Percentiles rank a stretch among this genome's conserved stretches.
Conservation (phyloP, 1,284 basidiomycete species). For the Ganoderma lingzhi region DNA sequence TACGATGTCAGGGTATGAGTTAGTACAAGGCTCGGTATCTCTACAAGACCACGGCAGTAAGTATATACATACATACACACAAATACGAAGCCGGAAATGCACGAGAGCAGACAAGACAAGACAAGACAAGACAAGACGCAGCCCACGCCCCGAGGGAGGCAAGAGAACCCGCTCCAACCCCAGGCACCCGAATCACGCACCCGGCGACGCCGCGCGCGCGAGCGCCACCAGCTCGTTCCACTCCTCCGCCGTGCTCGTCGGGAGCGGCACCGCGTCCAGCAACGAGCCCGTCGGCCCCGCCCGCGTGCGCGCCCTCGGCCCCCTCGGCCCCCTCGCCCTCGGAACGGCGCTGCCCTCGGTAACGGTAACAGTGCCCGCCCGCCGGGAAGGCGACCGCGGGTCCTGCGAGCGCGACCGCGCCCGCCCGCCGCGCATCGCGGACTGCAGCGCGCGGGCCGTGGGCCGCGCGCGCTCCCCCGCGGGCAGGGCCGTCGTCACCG, state of each 20-base stretch:
- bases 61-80: too few species aligned
- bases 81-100: too few species aligned
- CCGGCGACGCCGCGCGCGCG: not conserved
- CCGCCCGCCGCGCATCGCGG: conserved; percentile 3
- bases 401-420: not conserved
- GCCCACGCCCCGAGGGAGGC: too few species aligned
- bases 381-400: too few species aligned
- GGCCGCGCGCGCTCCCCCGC: not conserved
- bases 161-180: not conserved
- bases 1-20: not conserved
- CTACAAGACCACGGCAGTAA: not conserved
- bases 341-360: not conserved
- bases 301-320: not conserved
- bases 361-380: too few species aligned
- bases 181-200: not conserved
- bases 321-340: not conserved
- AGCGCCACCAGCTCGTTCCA: conserved; percentile 8
- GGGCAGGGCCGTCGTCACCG: not conserved
- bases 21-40: not conserved
- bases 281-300: not conserved
- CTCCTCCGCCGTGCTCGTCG: conserved; percentile 9
- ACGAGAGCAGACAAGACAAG: too few species aligned
- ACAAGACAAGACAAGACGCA: not conserved
- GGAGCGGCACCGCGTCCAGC: not conserved
- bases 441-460: not conserved